Base-by-base conservation (phyloP, 2,329 filamentous ascomycete species). In the Alternaria conjuncta region DNA sequence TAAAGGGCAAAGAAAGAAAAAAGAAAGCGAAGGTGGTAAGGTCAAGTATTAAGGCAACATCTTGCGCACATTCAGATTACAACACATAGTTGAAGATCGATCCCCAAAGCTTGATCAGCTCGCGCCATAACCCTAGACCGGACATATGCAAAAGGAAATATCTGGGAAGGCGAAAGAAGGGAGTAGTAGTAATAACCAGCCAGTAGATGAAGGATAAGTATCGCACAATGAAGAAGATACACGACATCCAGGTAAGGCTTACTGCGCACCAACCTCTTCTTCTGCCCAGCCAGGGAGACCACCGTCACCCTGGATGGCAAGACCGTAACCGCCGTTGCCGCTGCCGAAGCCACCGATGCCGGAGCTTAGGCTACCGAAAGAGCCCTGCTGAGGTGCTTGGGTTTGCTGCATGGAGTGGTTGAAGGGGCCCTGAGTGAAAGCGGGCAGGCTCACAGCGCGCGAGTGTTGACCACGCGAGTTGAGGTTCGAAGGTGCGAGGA, bases 401-500 rank as follows among this genome's bases (percentile, higher is more conserved):
- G 75, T 75, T 36, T 78, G 80, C 58, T 78, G 78, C 45, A 77
- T 70, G 3, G 79, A 74, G 68, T 82, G 79, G 11, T 82, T 83
- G 71, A 87, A 86, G 12, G 85, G 82, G 47, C 87, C 86, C 67
- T 89, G 86, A 3, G 86, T 87, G 77, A 90, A 90, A 6, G 87
- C 88, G 1, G 96, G 96, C 75, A 99, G 84, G 78, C 94, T 97
- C 63, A 97, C 93, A 32, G 96, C 94, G 41, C 96, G 90, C 75
- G 89, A 95, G 76, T 91, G 89, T 67, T 87, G 86, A 46, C 86
- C 85, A 61, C 87, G 85, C 47, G 84, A 84, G 59, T 82, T 86
- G 57, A 88, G 77, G 68, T 88, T 90, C 55, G 88, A 88, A 3
- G 92, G 92, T 3, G 92, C 91, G 55, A 96, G 86, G 41, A 96